Base-by-base conservation (phyloP, 805 yeast genomes). In the Saccharomycopsis vini region DNA sequence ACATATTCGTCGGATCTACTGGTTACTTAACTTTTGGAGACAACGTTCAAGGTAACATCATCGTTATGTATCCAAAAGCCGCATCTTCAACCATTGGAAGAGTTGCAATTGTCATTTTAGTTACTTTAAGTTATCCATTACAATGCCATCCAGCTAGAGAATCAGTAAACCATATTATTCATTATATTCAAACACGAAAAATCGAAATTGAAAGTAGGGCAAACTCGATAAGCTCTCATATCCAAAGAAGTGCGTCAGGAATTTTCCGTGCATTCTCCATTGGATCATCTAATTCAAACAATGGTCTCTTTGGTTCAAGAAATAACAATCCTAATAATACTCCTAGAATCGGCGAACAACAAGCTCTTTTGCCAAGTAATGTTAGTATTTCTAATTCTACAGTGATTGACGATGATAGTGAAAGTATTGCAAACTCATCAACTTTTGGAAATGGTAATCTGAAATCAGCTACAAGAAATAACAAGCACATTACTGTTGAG, bases 21-120 rank as follows among this genome's bases (percentile, higher is more conserved):
- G 97, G 97, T 0, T 89, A 89, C 61, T 65, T 83, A 40, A 82
- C 96, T 0, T 88, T 83, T 66, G 97, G 97, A 38, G 80, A 79
- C 54, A 67, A 72, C 29, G 90, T 86, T 22, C 65, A 68, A 16
- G 94, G 94, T 20, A 88, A 88, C 56, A 78, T 88, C 50, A 81
- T 89, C 42, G 75, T 79, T 41, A 75, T 81, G 75, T 89, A 84
- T 59, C 80, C 87, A 0, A 69, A 69, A 33, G 69, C 79, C 0
- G 48, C 69, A 10, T 66, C 81, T n/a, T 75, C 92, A 1, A 81
- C 87, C 0, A 61, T 89, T 36, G 97, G 95, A 2, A 69, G 94
- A 51, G 63, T 81, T 9, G 83, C 89, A 3, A 88, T 88, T 50
- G 90, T 83, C 4, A 67, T 85, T 6, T 64, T 88, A 60, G 95